Evolutionary conservation across 2,329 filamentous ascomycete genomes (phyloP).

Genomic region (Passalora sequoiae): DNA sequence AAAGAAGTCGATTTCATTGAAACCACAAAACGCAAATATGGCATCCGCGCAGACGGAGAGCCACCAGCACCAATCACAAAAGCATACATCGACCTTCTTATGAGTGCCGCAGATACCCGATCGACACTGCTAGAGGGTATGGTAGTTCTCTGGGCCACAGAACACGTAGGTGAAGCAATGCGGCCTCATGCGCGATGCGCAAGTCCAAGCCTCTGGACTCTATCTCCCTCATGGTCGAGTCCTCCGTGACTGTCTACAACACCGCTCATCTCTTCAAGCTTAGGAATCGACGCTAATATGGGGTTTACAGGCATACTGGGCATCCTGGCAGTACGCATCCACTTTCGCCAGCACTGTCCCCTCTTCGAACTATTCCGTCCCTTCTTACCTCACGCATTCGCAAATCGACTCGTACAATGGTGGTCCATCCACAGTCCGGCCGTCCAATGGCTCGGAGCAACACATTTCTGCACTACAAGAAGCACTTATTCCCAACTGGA

Average conservation of each 20-base stretch:
- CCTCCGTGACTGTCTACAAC: too few species aligned
- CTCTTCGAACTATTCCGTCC: constrained; percentile 29
- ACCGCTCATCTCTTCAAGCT: too few species aligned
- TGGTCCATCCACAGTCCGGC: constrained; percentile 7
- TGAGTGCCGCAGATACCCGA: constrained; percentile 49
- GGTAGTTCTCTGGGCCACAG: constrained; percentile 72
- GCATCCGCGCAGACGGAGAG: constrained; percentile 47
- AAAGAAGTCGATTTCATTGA: constrained; percentile 65
- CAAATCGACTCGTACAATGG: constrained; percentile 14
- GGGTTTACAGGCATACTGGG: too few species aligned
- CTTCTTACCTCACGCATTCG: constrained; percentile 28
- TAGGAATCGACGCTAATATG: too few species aligned
- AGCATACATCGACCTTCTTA: constrained; percentile 55
- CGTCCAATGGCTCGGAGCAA: constrained; percentile 29
- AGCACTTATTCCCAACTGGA: constrained; percentile 49
- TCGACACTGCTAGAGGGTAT: constrained; percentile 60
- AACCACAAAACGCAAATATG: constrained; percentile 57
- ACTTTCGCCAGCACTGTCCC: constrained; percentile 36
- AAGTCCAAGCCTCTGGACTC: too few species aligned
- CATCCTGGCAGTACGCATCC: constrained; percentile 46
- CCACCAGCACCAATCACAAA: constrained; percentile 47
- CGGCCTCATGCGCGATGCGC: too few species aligned
- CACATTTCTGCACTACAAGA: constrained; percentile 48
- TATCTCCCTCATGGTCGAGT: too few species aligned
- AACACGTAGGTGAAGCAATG: constrained; percentile 55